Base-by-base conservation (phyloP, 331 rosid species). In the Erythrophleum ivorense region DNA sequence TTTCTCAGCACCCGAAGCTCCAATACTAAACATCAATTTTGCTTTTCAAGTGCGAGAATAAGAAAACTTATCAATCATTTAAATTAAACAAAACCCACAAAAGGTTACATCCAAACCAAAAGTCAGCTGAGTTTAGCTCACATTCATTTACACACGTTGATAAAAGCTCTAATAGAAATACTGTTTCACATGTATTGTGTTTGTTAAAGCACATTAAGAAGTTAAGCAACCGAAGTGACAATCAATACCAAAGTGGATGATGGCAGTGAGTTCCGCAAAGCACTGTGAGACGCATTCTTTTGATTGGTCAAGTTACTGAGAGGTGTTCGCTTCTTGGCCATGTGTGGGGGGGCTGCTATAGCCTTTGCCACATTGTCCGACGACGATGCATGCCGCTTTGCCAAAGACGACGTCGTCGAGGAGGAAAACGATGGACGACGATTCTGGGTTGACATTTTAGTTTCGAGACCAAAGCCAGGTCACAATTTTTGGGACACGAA, bases 301-400 rank as follows among this genome's bases (percentile, higher is more conserved):
- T 88, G 85, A 85, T 95, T 95, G 40, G 97, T 93, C 77, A 95
- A 82, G 87, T 95, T 92, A 45, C 91, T 53, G n/a, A 95, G 94
- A 52, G 99, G 98, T 4, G 97, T 91, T n/a, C 99, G 92, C 84
- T 92, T 95, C 94, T 89, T 95, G 4, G 94, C 88, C 85, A 89
- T 29, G 29, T 81, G 82, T 0, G 91, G 81, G 33, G 88, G 81
- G 8, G 80, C 84, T 0, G 88, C 84, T 16, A 76, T 48, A 75
- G 78, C 81, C 81, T 88, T 91, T 7, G 88, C 86, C 0, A 18
- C 54, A 78, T 81, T 88, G 24, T 87, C 90, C 10, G 91, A 86
- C 1, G 90, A 75, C 5, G 90, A 79, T 5, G 95, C 92, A 11
- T 88, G 90, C 58, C 98, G 90, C 64, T 95, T 95, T 0, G 94